Base-by-base conservation (phyloP, 1,284 basidiomycete genomes). In the Inonotus obliquus region DNA sequence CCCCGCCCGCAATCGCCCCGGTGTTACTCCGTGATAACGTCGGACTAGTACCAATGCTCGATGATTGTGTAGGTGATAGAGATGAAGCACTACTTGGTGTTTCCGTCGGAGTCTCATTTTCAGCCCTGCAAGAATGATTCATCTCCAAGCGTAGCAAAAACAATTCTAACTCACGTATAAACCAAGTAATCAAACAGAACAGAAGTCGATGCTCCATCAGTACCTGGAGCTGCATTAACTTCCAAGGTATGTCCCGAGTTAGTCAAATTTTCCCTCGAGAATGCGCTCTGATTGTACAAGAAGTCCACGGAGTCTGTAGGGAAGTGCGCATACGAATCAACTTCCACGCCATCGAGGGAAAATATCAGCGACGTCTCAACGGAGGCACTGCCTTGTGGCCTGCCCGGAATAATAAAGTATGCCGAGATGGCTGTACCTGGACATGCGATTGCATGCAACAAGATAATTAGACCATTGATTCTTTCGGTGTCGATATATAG, bases 101-200 rank as follows among this genome's bases (percentile, higher is more conserved):
- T 10, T 9, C 27, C 10, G 32, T 52, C n/a, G 51, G 35, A 7
- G 51, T n/a, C 6, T 27, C 29, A 14, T 11, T 17, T n/a, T 11
- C 41, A 44, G 41, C n/a, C 41, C 41, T 44, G 17, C 41, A 21
- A n/a, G 17, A n/a, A 44, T 19, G 17, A n/a, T 44, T 21, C 23
- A 23, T 10, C 47, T 49, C 47, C 47, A 19, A 27, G n/a, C 9
- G 32, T 9, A 9, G 9, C 9, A 25, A 25, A 27, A 9, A 25
- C 6, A 52, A 4, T 17, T n/a, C n/a, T 6, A 19, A 44, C 63
- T 21, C 52, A 61, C 63, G 61, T 62, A 35, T 65, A 65, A 35
- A 62, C n/a, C 1, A 61, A 52, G 37, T 62, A 65, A 39, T 65
- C 63, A 48, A 65, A 65, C 17, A 65, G 53, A 7, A 57, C 54